Percentiles rank a stretch among this genome's conserved stretches.
Evolutionary conservation across 2,329 filamentous ascomycete species (phyloP).

Genomic region (Penicillium janthinellum): DNA sequence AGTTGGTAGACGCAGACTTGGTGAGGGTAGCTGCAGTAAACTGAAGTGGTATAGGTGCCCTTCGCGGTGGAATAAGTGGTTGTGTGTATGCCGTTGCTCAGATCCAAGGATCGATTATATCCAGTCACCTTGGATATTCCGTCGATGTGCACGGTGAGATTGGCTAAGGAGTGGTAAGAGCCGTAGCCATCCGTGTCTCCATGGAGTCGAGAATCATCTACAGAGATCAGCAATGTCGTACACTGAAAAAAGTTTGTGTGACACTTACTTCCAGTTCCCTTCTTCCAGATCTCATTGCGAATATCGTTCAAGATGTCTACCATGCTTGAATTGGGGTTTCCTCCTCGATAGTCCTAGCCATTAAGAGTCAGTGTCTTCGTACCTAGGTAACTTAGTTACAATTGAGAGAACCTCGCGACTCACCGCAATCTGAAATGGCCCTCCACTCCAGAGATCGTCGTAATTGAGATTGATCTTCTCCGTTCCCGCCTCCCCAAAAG

Average conservation of each 20-base stretch:
- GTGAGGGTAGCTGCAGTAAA: conserved; percentile 38
- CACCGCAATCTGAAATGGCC: conserved; percentile 23
- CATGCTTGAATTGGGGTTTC: conserved; percentile 2
- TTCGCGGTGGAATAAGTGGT: conserved; percentile 1
- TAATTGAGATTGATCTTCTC: conserved; percentile 25
- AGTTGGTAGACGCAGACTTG: conserved; percentile 46
- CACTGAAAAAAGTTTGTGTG: too few species aligned
- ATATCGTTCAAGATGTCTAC: conserved; percentile 3
- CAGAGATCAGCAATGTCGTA: conserved; percentile 21
- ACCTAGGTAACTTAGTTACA: too few species aligned
- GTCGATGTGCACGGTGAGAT: conserved; percentile 24
- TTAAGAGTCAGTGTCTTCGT: not conserved
- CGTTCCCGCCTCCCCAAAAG: conserved; percentile 17
- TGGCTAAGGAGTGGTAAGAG: conserved; percentile 26
- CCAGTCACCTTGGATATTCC: conserved; percentile 6
- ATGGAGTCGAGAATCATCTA: conserved; percentile 26
- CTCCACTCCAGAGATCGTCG: conserved; percentile 32
- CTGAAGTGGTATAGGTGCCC: conserved; percentile 7
- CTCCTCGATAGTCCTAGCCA: conserved; percentile 3
- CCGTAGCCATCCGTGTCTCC: conserved; percentile 28
- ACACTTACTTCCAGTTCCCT: not conserved
- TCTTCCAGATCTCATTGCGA: conserved; percentile 15
- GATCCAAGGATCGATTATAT: conserved; percentile 22
- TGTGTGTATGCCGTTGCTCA: conserved; percentile 13
- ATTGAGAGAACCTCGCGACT: not conserved